Evolutionary conservation across 805 yeast species (phyloP).

Genomic region (Metschnikowia baotianmanensis): DNA sequence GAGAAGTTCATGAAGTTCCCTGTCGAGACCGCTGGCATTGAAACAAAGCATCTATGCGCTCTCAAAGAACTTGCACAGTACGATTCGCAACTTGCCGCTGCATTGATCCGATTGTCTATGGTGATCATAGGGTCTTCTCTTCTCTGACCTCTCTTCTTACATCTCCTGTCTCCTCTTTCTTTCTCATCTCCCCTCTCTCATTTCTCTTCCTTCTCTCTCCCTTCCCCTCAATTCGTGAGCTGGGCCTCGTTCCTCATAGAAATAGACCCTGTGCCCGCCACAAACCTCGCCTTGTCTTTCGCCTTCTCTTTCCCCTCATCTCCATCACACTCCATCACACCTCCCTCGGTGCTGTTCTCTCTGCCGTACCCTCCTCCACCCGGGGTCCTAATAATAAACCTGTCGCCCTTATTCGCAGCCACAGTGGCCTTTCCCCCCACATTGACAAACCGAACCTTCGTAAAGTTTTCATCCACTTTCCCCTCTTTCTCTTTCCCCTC

Average conservation of each 20-base stretch:
- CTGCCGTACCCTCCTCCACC: conserved; percentile 47
- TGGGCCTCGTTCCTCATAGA: conserved; percentile 33
- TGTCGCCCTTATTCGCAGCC: conserved; percentile 38
- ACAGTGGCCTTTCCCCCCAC: conserved; percentile 22
- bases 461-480: conserved; percentile 4
- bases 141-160: no score
- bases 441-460: conserved; percentile 18
- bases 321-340: no score
- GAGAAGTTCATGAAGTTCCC: no score
- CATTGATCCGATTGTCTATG: background rate
- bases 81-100: background rate
- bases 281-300: no score
- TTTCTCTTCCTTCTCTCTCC: conserved; percentile 1
- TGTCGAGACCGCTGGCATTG: no score
- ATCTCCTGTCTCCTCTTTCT: no score
- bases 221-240: conserved; percentile 37
- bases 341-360: no score
- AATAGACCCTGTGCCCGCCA: conserved; percentile 39
- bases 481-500: no score
- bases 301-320: no score
- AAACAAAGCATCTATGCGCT: no score
- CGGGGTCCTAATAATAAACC: conserved; percentile 39
- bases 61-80: background rate
- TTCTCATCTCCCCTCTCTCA: no score
- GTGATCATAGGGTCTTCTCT: no score